A percentile compares a stretch with the other conserved stretches of the same genome.
Conservation (phyloP, 345 rosid species). For the Hibiscus trionum region DNA sequence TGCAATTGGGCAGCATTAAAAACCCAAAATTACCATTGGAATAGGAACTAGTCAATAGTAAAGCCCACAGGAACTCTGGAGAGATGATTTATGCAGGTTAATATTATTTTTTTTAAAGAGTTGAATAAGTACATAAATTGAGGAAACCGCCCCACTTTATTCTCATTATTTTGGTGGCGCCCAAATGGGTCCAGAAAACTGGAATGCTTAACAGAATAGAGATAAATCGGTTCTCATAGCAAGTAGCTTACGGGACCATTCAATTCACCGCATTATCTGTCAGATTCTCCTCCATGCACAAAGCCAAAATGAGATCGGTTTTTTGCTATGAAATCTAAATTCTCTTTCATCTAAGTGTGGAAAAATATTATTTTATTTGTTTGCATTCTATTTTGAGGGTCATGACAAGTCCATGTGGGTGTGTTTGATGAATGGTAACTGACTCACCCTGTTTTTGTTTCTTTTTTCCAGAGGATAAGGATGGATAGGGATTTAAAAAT, state of each 20-base stretch:
- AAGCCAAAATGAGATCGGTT: background rate
- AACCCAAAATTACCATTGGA: no score
- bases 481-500: no score
- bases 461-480: constrained; percentile 5
- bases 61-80: background rate
- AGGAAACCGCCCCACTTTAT: background rate
- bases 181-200: background rate
- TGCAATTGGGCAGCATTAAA: background rate
- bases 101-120: no score
- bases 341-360: background rate
- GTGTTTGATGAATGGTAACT: background rate
- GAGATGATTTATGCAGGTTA: no score
- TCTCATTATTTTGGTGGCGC: background rate
- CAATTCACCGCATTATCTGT: constrained; percentile 7
- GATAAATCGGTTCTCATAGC: background rate
- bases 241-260: constrained; percentile 1
- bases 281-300: constrained; percentile 4
- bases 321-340: background rate
- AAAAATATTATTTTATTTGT: background rate
- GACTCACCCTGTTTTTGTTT: background rate
- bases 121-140: no score
- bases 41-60: background rate
- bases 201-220: background rate
- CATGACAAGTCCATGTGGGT: background rate
- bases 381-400: background rate